A percentile compares a stretch with the other conserved stretches of the same genome.
phyloP scores from a whole-genome alignment of 768 basidiomycete species.

The Neoboletus magnificus region DNA sequence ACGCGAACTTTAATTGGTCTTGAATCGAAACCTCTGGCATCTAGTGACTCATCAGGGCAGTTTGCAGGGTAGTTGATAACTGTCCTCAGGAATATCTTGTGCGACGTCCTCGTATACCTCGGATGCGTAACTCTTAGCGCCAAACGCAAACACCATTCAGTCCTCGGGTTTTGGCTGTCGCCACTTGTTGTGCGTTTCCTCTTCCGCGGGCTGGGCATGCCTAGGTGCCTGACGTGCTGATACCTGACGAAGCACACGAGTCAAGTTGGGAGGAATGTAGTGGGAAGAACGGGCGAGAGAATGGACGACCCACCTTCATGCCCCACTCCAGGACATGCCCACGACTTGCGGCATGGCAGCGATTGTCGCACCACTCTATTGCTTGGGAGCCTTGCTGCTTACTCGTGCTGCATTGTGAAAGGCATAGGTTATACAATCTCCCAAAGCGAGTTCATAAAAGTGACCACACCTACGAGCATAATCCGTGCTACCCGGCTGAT shows the following conservation, averaged over 20 bases:
- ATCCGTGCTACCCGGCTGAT: conserved; percentile 22
- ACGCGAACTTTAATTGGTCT: background rate
- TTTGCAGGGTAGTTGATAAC: background rate
- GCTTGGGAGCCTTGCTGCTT: conserved; percentile 22
- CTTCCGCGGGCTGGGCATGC: background rate
- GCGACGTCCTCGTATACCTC: too few species aligned
- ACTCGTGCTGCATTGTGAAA: conserved; percentile 2
- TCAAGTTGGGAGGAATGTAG: background rate
- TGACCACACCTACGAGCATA: conserved; percentile 17
- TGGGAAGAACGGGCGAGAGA: background rate
- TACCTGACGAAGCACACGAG: background rate
- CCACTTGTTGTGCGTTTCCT: background rate
- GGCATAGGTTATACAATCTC: background rate
- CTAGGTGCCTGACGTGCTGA: background rate
- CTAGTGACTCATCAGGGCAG: background rate
- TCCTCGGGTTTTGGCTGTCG: background rate
- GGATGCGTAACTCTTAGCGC: background rate
- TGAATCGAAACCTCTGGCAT: background rate
- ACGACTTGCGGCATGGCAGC: background rate
- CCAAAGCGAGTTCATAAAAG: conserved; percentile 3
- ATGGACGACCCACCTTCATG: background rate
- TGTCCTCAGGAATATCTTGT: background rate
- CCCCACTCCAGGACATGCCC: background rate
- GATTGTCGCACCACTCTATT: conserved; percentile 29
- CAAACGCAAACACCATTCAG: background rate